A percentile compares a stretch with the other conserved stretches of the same genome.
These are phyloP conservation scores for Saksenaea oblongispora DNA, from an alignment of 371 early-diverging fungal species.

Conservation along the genomic window DNA sequence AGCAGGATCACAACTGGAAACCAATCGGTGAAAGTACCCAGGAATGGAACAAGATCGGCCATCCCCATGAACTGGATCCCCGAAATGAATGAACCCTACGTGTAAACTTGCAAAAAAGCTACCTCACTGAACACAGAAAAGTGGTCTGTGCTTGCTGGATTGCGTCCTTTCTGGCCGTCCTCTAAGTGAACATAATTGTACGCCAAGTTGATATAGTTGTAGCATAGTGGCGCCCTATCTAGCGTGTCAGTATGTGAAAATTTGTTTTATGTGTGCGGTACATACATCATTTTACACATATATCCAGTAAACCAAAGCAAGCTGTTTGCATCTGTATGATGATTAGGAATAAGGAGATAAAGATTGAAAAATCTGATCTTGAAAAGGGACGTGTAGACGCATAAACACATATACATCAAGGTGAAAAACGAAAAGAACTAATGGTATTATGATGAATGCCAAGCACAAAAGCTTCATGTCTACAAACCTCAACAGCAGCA, in stretches of 20 bases:
- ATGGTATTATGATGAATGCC: neutral
- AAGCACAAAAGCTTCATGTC: neutral
- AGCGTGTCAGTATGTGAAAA: conserved; percentile 16
- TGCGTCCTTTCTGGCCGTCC: conserved; percentile 5
- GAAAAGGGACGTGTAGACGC: conserved; percentile 88
- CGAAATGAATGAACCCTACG: neutral
- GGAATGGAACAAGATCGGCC: conserved; percentile 85
- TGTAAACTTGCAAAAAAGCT: neutral
- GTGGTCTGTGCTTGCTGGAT: conserved; percentile 34
- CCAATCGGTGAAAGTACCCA: conserved; percentile 89
- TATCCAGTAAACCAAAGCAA: conserved; percentile 89
- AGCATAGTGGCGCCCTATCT: conserved; percentile 83
- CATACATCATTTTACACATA: conserved; percentile 80
- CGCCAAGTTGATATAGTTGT: conserved; percentile 88
- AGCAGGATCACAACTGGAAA: conserved; percentile 84
- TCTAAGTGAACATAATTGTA: conserved; percentile 20
- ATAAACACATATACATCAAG: conserved; percentile 88
- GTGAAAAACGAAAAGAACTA: conserved; percentile 77
- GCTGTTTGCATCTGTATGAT: conserved; percentile 88
- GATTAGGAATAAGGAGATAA: conserved; percentile 85
- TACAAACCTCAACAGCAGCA: conserved; percentile 57
- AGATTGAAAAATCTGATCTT: conserved; percentile 83
- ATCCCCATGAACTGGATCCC: conserved; percentile 75
- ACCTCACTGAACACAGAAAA: conserved; percentile 49
- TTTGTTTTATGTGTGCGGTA: neutral